Conservation (phyloP, 129 eudicot genomes). For the Oenanthe sinensis region DNA sequence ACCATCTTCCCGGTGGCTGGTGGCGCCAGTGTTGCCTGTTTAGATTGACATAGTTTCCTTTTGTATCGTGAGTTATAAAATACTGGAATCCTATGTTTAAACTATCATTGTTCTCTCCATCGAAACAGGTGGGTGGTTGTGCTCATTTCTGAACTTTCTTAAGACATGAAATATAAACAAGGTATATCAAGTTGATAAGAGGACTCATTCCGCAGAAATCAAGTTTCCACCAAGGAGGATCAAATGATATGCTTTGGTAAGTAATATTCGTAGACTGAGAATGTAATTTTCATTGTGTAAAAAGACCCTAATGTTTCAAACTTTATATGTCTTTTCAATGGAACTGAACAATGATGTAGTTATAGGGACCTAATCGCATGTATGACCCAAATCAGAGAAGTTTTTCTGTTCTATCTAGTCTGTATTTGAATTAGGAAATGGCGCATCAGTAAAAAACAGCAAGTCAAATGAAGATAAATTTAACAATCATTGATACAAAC, state of each 20-base stretch:
- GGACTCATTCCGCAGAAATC: not conserved
- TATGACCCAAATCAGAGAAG: not conserved
- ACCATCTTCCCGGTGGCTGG: slow-evolving; percentile 94
- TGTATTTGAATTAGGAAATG: not conserved
- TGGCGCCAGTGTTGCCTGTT: slow-evolving; percentile 94
- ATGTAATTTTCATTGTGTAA: not conserved
- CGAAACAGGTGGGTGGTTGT: not conserved
- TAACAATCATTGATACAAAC: not conserved
- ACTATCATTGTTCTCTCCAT: not conserved
- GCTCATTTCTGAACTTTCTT: not conserved
- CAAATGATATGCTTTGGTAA: not conserved
- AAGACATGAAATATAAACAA: not conserved
- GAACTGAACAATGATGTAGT: not conserved
- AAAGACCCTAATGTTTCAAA: not conserved
- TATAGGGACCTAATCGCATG: not conserved
- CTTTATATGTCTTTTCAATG: not conserved
- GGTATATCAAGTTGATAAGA: not conserved
- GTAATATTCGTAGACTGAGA: not conserved
- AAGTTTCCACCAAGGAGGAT: not conserved
- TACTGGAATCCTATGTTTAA: not conserved
- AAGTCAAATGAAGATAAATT: not conserved
- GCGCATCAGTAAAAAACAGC: not conserved
- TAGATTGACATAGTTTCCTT: not conserved
- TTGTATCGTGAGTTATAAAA: not conserved
- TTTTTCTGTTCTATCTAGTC: not conserved